Evolutionary conservation across 352 stramenopile species (phyloP), one percentile per base, ranked within the genome.

Genomic region (Phytophthora europaea): DNA sequence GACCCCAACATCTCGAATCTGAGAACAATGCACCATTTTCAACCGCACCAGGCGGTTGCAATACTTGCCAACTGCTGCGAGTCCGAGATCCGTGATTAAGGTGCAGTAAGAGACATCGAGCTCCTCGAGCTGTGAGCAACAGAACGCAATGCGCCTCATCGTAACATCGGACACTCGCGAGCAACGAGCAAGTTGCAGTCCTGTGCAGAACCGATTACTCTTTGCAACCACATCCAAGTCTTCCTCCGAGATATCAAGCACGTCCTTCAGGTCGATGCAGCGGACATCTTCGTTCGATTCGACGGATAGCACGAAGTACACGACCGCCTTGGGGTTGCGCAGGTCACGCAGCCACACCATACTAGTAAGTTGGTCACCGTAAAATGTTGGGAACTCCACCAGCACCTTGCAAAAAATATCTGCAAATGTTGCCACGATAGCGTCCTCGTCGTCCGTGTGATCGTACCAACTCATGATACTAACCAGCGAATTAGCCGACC

Each of bases 71-170:
- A 95, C 66, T 6, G 75, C 80, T 13, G 68, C 48, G 9, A 95
- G 67, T 7, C 75, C 74, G 0, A 74, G 52, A 65, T 97, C 90
- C 0, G 88, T 93, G 54, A 97, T 72, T 43, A 78, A 62, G 2
- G 65, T 70, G 53, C 88, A 94, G n/a, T 87, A 83, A 5, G 89
- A 90, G 0, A 98, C 54, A 51, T 98, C 90, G 2, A 98, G 78
- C 4, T 82, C 53, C 58, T 97, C 89, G 1, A 98, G 73, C 15
- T 93, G 84, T 2, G 73, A 73, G 56, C 87, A 96, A 40, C 76
- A 79, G 51, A 83, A 26, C 6, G 70, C 76, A 4, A 89, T 72
- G 0, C 72, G 73, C 34, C 76, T 70, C 51, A 96, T 72, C 0
- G 81, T 67, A 6, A 75, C 50, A 36, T 94, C 85, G 0, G 72